Evolutionary conservation across 352 stramenopile genomes (phyloP).

Genomic region (Phytophthora sp.): DNA sequence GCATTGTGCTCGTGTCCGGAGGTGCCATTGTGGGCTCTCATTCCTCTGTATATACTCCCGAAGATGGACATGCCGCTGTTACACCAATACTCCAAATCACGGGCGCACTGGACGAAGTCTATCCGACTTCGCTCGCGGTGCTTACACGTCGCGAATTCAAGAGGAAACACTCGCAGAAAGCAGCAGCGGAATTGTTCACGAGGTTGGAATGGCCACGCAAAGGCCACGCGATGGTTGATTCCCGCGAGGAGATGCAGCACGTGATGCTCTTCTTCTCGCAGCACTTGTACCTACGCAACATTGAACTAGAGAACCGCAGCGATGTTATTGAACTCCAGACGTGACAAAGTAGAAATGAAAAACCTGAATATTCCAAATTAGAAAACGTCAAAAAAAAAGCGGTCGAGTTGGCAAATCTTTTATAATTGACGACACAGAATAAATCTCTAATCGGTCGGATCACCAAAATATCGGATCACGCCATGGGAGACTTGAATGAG

Average conservation of each 20-base stretch:
- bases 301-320: slow-evolving; percentile 54
- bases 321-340: slow-evolving; percentile 63
- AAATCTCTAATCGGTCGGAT: slow-evolving; percentile 35
- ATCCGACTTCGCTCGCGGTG: slow-evolving; percentile 40
- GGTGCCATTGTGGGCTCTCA: slow-evolving; percentile 49
- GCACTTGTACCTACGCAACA: slow-evolving; percentile 56
- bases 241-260: slow-evolving; percentile 54
- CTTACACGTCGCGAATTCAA: slow-evolving; percentile 29
- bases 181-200: slow-evolving; percentile 38
- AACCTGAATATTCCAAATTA: no score
- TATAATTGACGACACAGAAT: slow-evolving; percentile 15
- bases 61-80: slow-evolving; percentile 22
- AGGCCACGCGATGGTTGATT: slow-evolving; percentile 61
- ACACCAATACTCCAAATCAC: slow-evolving; percentile 59
- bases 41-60: background rate
- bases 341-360: slow-evolving; percentile 5
- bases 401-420: slow-evolving; percentile 2
- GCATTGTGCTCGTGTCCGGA: slow-evolving; percentile 59
- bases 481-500: slow-evolving; percentile 93
- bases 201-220: slow-evolving; percentile 37
- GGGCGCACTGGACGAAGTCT: slow-evolving; percentile 44
- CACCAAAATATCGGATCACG: slow-evolving; percentile 77
- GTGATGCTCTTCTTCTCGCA: slow-evolving; percentile 71
- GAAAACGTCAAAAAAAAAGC: no score
- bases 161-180: slow-evolving; percentile 19